Evolutionary conservation across 2,329 filamentous ascomycete species (phyloP).

Genomic region (Fusarium sambucinum): DNA sequence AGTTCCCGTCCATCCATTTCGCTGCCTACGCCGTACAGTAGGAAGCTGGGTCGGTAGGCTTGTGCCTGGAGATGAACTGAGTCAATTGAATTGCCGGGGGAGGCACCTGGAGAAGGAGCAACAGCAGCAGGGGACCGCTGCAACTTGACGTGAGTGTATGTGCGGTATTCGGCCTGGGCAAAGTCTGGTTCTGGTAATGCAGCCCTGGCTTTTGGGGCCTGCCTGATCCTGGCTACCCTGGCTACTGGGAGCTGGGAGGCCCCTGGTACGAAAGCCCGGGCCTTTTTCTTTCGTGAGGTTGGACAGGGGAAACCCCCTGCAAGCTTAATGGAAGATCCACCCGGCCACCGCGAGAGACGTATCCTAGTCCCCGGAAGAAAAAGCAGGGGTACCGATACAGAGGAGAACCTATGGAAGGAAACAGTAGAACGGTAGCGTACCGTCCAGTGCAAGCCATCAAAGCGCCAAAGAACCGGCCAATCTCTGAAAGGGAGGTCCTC

Average conservation of each 20-base stretch:
- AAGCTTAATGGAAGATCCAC: slow-evolving; percentile 38
- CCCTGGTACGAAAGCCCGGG: slow-evolving; percentile 33
- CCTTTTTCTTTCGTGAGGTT: slow-evolving; percentile 23
- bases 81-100: slow-evolving; percentile 23
- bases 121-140: slow-evolving; percentile 18
- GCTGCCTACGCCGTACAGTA: slow-evolving; percentile 5
- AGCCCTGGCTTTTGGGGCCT: slow-evolving; percentile 21
- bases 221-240: slow-evolving; percentile 3
- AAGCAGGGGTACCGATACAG: slow-evolving; percentile 30
- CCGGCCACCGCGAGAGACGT: slow-evolving; percentile 38
- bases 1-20: slow-evolving; percentile 20
- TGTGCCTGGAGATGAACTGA: slow-evolving; percentile 5
- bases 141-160: slow-evolving; percentile 16
- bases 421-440: slow-evolving; percentile 22
- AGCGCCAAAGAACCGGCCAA: slow-evolving; percentile 33
- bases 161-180: slow-evolving; percentile 12
- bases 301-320: slow-evolving; percentile 26
- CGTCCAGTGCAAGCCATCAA: slow-evolving; percentile 21
- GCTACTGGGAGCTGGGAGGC: slow-evolving; percentile 12
- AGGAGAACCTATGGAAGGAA: slow-evolving; percentile 14
- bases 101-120: slow-evolving; percentile 8
- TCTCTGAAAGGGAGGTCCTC: slow-evolving; percentile 41
- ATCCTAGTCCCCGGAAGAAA: slow-evolving; percentile 34
- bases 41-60: not conserved
- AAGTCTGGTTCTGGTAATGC: slow-evolving; percentile 24